Evolutionary conservation across 2,329 filamentous ascomycete genomes (phyloP).

Genomic region (Colletotrichum sp.): DNA sequence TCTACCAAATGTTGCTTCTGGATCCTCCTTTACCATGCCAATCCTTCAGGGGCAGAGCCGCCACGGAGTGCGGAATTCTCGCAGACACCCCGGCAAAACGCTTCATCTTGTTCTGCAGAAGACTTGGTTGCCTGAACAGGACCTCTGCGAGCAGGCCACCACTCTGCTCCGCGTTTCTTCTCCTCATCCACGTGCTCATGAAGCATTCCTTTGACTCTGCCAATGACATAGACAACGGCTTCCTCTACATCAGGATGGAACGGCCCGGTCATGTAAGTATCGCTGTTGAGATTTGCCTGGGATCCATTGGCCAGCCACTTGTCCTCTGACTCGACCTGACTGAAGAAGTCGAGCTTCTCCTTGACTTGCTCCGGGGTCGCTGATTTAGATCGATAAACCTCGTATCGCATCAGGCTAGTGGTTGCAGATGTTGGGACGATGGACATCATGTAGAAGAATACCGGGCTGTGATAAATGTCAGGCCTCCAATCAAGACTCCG

Average conservation of each 20-base stretch:
- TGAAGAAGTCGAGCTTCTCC: slow-evolving; percentile 51
- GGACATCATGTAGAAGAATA: background rate
- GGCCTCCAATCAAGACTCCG: accelerated
- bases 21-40: background rate
- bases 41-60: background rate
- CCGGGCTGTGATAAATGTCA: background rate
- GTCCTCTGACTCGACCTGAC: slow-evolving; percentile 56
- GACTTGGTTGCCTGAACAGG: background rate
- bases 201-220: background rate
- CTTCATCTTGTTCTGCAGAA: background rate
- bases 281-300: slow-evolving; percentile 50
- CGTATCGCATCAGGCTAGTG: slow-evolving; percentile 50
- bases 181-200: background rate
- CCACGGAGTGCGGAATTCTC: background rate
- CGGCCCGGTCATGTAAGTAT: background rate
- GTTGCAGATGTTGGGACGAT: slow-evolving; percentile 29
- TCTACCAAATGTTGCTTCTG: background rate
- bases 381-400: slow-evolving; percentile 56
- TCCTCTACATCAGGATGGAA: background rate
- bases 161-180: background rate
- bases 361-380: slow-evolving; percentile 47
- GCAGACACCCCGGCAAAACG: background rate
- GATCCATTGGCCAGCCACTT: slow-evolving; percentile 53
- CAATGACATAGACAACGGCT: background rate
- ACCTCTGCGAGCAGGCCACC: background rate